Base-by-base conservation (phyloP, 2,329 filamentous ascomycete genomes). In the Hymenoscyphus fructigenus region DNA sequence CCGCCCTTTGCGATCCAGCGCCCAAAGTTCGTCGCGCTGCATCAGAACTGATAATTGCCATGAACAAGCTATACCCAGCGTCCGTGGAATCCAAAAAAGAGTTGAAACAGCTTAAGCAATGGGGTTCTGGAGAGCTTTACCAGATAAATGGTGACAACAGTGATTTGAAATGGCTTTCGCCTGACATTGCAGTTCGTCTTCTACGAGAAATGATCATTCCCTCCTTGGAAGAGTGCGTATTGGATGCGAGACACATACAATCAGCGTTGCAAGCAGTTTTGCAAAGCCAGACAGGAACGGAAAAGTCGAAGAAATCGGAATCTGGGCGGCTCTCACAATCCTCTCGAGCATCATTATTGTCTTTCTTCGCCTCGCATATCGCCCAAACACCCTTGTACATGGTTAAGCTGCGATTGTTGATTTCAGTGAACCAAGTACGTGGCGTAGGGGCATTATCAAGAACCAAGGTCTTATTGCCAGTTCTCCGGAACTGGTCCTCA, bases 151-250 rank as follows among this genome's bases (percentile, higher is more conserved):
- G 82, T 41, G 75, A 79, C 15, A 81, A 79, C 2, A 78, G 79
- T 20, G 72, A 75, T 23, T 67, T 89, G 17, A 79, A 84, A 57
- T 86, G 85, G 81, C 80, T 96, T 62, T 77, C 84, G 3, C 73
- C 79, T 0, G 83, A 88, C 28, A 83, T 89, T 62, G 79, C 80
- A 1, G 79, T 83, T 55, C 88, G 85, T 65, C 77, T 96, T 23
- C 74, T 95, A 0, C 83, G 86, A 23, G 81, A 85, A 23, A 82
- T 90, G 44, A 78, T 97, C n/a, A 76, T 92, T 23, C 91, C 91
- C 0, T 85, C 84, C 1, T 79, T 97, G 10, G 93, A 97, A 77
- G 95, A 97, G 77, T 96, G 90, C 72, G 83, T 94, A 3, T 85
- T 97, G 69, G 93, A 98, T 74, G 80, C 86, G 3, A 85, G 84